Conservation (phyloP, 768 basidiomycete genomes). For the Tricholoma saponaceum region DNA sequence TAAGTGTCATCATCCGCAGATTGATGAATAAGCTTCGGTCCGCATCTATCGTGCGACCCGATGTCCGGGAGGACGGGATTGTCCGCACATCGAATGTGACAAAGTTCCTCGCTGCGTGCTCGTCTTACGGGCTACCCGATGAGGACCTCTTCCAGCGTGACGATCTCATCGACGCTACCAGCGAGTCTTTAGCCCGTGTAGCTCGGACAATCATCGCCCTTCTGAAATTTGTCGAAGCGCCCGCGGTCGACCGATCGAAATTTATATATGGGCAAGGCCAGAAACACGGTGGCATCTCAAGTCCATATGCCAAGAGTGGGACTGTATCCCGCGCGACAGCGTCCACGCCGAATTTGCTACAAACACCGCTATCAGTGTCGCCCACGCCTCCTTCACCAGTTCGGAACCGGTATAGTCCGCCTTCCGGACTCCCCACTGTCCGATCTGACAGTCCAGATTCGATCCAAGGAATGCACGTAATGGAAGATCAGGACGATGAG, state of each 20-base stretch:
- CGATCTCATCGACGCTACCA: slow-evolving; percentile 58
- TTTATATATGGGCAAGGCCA: slow-evolving; percentile 38
- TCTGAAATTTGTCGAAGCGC: slow-evolving; percentile 56
- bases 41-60: slow-evolving; percentile 54
- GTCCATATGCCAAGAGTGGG: slow-evolving; percentile 34
- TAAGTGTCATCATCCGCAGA: slow-evolving; percentile 32
- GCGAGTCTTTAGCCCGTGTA: slow-evolving; percentile 65
- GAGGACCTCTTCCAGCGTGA: slow-evolving; percentile 67
- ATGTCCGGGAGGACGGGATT: slow-evolving; percentile 64
- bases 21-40: slow-evolving; percentile 76
- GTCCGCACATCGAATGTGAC: slow-evolving; percentile 67
- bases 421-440: slow-evolving; percentile 45
- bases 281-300: slow-evolving; percentile 17
- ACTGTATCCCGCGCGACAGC: slow-evolving; percentile 42
- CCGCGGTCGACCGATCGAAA: slow-evolving; percentile 41
- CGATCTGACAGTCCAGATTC: slow-evolving; percentile 57
- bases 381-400: slow-evolving; percentile 33
- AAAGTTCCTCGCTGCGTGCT: slow-evolving; percentile 73
- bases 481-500: slow-evolving; percentile 16
- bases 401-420: slow-evolving; percentile 49
- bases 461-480: slow-evolving; percentile 11
- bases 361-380: slow-evolving; percentile 32
- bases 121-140: slow-evolving; percentile 57
- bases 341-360: slow-evolving; percentile 58
- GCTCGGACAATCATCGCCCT: slow-evolving; percentile 71